Percentiles rank a stretch among this genome's conserved stretches.
Evolutionary conservation across 768 basidiomycete species (phyloP).

Genomic region (Podaxis pistillaris): DNA sequence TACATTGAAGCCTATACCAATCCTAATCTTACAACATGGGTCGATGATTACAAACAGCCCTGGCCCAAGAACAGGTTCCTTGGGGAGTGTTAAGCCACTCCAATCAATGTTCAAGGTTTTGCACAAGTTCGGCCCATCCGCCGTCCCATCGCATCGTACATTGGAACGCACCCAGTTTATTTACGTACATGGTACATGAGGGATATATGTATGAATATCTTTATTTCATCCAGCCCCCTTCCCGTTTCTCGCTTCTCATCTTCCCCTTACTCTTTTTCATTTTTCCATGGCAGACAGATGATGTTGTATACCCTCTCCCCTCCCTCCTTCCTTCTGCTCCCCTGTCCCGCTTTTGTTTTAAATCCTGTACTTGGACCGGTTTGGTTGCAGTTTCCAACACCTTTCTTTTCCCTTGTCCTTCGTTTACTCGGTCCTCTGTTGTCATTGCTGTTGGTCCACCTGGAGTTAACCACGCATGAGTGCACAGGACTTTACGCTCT

Average conservation of each 20-base stretch:
- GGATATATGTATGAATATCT: conserved; percentile 8
- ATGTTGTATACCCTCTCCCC: background rate
- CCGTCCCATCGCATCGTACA: conserved; percentile 3
- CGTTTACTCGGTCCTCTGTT: background rate
- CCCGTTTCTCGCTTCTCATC: background rate
- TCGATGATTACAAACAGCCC: conserved; percentile 56
- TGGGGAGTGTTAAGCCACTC: conserved; percentile 46
- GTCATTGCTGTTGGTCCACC: background rate
- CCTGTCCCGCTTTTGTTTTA: background rate
- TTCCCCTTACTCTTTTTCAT: background rate
- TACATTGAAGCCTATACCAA: conserved; percentile 77
- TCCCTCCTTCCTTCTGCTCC: background rate
- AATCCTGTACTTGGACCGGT: background rate
- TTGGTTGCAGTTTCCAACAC: background rate
- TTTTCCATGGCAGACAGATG: background rate
- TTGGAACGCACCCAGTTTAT: background rate
- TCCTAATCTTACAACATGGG: conserved; percentile 78
- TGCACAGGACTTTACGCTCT: background rate
- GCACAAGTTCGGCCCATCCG: background rate
- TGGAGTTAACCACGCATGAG: background rate
- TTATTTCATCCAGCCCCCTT: background rate
- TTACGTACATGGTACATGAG: conserved; percentile 5
- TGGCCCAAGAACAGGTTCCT: conserved; percentile 69
- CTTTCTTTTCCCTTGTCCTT: background rate
- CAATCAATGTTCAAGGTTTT: background rate